A percentile compares a stretch with the other conserved stretches of the same genome.
Evolutionary conservation across 371 early-diverging fungal genomes (phyloP).

Genomic region (Entomophthora muscae): DNA sequence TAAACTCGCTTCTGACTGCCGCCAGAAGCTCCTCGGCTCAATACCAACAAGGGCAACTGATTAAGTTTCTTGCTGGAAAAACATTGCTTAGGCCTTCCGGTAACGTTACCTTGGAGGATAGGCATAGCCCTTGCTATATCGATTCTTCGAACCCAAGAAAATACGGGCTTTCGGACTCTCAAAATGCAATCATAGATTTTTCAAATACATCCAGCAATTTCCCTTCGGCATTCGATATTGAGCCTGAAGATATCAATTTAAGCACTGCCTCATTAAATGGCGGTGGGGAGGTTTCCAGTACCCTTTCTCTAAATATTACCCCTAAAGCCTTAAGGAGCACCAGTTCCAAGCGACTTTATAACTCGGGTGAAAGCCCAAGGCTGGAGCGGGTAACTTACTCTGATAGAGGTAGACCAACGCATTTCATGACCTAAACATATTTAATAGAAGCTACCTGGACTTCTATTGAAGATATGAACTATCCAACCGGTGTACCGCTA

Average conservation of each 20-base stretch:
- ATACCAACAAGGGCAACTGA: constrained; percentile 1
- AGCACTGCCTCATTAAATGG: neutral
- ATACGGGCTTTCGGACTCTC: neutral
- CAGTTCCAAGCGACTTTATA: neutral
- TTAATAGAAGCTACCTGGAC: neutral
- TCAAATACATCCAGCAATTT: neutral
- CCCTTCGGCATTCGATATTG: neutral
- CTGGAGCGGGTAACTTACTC: neutral
- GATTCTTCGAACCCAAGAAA: neutral
- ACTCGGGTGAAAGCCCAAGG: neutral
- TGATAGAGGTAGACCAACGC: neutral
- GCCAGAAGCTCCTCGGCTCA: neutral
- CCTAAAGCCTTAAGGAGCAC: neutral
- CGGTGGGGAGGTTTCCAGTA: neutral
- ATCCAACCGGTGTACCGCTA: neutral
- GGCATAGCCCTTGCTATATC: neutral
- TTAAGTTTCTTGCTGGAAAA: neutral
- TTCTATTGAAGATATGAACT: neutral
- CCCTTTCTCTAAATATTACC: neutral
- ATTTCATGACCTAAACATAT: neutral
- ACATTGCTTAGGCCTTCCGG: neutral
- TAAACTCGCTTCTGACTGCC: neutral
- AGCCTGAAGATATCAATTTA: neutral
- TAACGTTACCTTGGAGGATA: neutral
- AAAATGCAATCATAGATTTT: neutral